Conservation (phyloP, 768 basidiomycete genomes). For the Boletus rubroflammeus region DNA sequence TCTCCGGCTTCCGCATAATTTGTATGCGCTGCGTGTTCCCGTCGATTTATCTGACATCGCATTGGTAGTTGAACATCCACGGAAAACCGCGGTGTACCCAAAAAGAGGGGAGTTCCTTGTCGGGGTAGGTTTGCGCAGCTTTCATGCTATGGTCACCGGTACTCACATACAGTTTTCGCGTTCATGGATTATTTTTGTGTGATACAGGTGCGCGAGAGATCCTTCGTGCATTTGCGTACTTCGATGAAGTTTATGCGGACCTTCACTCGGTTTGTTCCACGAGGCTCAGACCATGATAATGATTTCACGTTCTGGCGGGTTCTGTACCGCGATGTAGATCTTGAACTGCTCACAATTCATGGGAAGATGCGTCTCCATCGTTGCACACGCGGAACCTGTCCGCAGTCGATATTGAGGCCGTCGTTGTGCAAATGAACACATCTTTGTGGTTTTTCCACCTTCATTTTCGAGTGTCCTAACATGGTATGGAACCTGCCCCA, state of each 20-base stretch:
- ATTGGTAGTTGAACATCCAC: not conserved
- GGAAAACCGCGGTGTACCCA: not conserved
- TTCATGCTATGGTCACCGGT: not conserved
- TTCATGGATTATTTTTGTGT: not conserved
- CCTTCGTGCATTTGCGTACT: not conserved
- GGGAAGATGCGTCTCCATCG: not conserved
- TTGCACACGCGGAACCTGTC: not conserved
- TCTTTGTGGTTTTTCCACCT: not conserved
- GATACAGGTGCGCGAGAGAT: not conserved
- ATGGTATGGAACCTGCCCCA: not conserved
- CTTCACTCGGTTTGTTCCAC: not conserved
- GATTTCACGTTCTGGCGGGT: not conserved
- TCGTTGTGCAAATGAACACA: too few relatives aligned
- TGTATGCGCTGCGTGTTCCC: not conserved
- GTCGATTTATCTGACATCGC: not conserved
- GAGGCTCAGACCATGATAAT: not conserved
- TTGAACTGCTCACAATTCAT: not conserved
- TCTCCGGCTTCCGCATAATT: not conserved
- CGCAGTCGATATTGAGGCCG: not conserved
- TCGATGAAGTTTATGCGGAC: not conserved
- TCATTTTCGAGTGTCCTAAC: not conserved
- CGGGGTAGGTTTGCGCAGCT: not conserved
- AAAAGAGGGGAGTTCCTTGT: not conserved
- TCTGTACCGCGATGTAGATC: not conserved
- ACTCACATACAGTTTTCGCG: not conserved